phyloP scores from a whole-genome alignment of 306 rosid genomes.

The Prosopis cineraria region DNA sequence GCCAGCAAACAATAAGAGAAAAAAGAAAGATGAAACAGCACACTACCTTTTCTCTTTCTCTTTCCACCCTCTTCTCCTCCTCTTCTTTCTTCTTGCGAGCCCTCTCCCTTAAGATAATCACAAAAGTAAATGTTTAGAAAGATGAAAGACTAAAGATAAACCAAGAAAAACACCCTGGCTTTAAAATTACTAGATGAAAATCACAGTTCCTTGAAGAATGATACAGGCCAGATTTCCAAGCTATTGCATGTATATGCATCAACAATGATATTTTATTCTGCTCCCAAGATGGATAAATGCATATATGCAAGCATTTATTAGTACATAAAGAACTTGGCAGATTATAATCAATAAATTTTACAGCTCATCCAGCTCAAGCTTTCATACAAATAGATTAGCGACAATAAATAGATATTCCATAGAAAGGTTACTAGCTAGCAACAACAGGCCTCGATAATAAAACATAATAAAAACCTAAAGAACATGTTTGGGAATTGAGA shows the following conservation, averaged over 20 bases:
- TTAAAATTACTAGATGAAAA: conserved; percentile 1
- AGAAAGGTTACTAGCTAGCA: not conserved
- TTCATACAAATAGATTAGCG: not conserved
- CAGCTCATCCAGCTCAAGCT: not conserved
- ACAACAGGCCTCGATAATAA: not conserved
- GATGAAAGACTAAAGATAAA: conserved; percentile 15
- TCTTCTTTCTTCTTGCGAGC: conserved; percentile 99
- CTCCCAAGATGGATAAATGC: not conserved
- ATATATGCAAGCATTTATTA: not conserved
- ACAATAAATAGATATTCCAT: not conserved
- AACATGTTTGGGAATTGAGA: not conserved
- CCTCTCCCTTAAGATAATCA: conserved; percentile 67
- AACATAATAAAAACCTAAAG: not conserved
- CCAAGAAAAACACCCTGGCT: conserved; percentile 17
- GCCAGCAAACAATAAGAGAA: conserved; percentile 18
- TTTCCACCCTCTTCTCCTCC: conserved; percentile 81
- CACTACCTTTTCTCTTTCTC: conserved; percentile 89
- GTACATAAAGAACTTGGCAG: not conserved
- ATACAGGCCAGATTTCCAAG: conserved; percentile 8
- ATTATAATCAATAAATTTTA: not conserved
- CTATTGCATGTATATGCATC: not conserved
- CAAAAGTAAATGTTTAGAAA: conserved; percentile 19
- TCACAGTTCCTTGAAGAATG: conserved; percentile 27
- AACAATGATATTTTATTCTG: not conserved
- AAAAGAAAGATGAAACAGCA: conserved; percentile 30